phyloP scores from a whole-genome alignment of 805 yeast genomes.

The Pichia manshurica region DNA sequence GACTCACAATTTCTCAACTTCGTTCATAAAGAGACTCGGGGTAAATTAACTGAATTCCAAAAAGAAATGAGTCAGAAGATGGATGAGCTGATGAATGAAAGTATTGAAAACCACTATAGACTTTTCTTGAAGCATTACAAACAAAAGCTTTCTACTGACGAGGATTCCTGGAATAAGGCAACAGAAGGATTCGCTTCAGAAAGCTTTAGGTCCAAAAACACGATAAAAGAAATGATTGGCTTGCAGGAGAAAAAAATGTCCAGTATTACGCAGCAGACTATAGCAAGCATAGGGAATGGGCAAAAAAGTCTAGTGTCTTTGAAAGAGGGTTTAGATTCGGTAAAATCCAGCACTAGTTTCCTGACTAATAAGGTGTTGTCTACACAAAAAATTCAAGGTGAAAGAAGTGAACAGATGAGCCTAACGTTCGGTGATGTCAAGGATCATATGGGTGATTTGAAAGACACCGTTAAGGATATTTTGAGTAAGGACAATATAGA shows the following conservation, averaged over 20 bases:
- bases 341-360: no score
- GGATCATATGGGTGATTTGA: background rate
- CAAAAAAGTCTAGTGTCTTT: no score
- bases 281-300: no score
- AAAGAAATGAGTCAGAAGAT: constrained; percentile 1
- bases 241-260: background rate
- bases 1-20: background rate
- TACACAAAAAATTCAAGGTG: background rate
- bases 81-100: background rate
- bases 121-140: background rate
- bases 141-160: background rate
- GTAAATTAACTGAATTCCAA: constrained; percentile 2
- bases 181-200: background rate
- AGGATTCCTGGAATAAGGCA: background rate
- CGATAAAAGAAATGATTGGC: background rate
- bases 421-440: background rate
- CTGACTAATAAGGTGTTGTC: background rate
- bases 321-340: no score
- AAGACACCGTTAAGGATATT: background rate
- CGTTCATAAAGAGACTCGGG: background rate
- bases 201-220: background rate
- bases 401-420: background rate
- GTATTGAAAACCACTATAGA: background rate
- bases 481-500: background rate
- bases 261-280: background rate